Evolutionary conservation across 768 basidiomycete species (phyloP).

Genomic region (Pisolithus microcarpus): DNA sequence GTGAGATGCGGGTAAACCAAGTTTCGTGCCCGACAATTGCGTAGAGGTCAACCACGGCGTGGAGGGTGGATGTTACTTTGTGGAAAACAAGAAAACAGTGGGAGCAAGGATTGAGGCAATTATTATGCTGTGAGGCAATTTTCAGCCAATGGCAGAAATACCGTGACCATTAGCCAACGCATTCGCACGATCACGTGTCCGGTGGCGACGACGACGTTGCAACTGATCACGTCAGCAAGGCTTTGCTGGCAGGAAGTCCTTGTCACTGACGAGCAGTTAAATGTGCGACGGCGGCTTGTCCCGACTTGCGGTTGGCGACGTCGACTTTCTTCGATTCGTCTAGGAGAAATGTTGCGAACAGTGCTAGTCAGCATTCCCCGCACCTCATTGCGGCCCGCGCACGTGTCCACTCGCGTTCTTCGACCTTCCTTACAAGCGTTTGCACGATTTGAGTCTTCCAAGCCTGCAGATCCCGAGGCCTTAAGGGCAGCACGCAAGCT

Average conservation of each 20-base stretch:
- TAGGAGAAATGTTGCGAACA: conserved; percentile 19
- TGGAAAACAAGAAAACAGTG: no score
- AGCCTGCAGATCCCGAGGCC: conserved; percentile 17
- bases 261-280: no score
- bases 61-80: background rate
- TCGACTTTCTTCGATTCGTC: background rate
- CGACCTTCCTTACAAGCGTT: conserved; percentile 11
- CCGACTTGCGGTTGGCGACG: background rate
- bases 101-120: conserved; percentile 32
- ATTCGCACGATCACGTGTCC: conserved; percentile 10
- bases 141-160: conserved; percentile 28
- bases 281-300: background rate
- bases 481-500: conserved; percentile 25
- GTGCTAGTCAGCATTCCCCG: conserved; percentile 11
- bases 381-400: conserved; percentile 5
- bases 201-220: background rate
- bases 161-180: conserved; percentile 1
- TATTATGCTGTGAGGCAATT: conserved; percentile 21
- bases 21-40: background rate
- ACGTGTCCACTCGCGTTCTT: conserved; percentile 3
- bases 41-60: background rate
- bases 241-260: background rate
- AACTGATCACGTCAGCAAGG: conserved; percentile 4
- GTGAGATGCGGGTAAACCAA: background rate
- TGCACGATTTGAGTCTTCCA: conserved; percentile 31